Evolutionary conservation across 768 basidiomycete species (phyloP).

Genomic region (Naganishia friedmannii): DNA sequence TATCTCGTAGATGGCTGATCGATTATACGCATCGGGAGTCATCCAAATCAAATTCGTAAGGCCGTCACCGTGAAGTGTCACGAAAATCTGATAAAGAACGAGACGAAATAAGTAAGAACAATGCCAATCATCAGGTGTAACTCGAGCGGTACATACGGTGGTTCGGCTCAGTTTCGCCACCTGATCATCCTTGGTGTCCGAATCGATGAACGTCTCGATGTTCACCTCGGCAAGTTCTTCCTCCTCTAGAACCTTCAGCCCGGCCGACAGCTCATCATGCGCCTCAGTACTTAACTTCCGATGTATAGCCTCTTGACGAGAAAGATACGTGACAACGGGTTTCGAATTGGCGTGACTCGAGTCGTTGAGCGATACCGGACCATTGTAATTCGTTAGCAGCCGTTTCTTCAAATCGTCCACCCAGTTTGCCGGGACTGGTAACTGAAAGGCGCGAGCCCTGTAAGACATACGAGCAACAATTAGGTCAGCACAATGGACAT

Average conservation of each 20-base stretch:
- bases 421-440: constrained; percentile 37
- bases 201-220: constrained; percentile 33
- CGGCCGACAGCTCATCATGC: constrained; percentile 32
- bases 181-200: constrained; percentile 34
- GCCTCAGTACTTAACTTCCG: constrained; percentile 30
- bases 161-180: constrained; percentile 31
- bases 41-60: constrained; percentile 40
- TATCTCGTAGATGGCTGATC: constrained; percentile 31
- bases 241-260: constrained; percentile 29
- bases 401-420: constrained; percentile 34
- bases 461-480: background rate
- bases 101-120: background rate
- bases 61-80: constrained; percentile 41
- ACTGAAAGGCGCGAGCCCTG: constrained; percentile 40
- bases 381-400: constrained; percentile 35
- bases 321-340: constrained; percentile 40
- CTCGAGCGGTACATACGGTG: constrained; percentile 9
- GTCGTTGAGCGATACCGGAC: constrained; percentile 31
- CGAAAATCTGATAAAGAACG: constrained; percentile 33
- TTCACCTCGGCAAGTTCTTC: constrained; percentile 39
- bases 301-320: constrained; percentile 34
- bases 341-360: constrained; percentile 2
- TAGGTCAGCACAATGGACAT: background rate
- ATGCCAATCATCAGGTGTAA: background rate
- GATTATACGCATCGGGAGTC: constrained; percentile 27